Base-by-base conservation (phyloP, 345 rosid species). In the Gossypium stocksii region DNA sequence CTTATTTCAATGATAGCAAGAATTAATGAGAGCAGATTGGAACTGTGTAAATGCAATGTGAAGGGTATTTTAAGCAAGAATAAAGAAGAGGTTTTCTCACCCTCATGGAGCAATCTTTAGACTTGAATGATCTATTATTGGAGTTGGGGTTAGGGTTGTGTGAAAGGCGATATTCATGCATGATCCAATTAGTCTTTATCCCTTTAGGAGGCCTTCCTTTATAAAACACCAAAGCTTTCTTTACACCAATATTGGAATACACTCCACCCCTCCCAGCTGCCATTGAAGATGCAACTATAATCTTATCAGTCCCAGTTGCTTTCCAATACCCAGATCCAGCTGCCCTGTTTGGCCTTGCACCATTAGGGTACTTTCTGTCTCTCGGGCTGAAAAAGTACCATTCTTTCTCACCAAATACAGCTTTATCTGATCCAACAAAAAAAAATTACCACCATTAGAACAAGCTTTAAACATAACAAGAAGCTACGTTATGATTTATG, bases 351-450 rank as follows among this genome's bases (percentile, higher is more conserved):
- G 99, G 99, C 80, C 99, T 71, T 1, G 94, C 98, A 52, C 99
- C 99, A 3, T 95, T 95, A 0, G 99, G 99, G 82, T 95, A 95
- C 89, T 95, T 95, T 13, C 98, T 79, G 60, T 92, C 98, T 78
- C 98, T 82, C 0, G 98, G 98, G 76, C 93, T 94, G 88, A 94
- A 94, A 80, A 94, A 94, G 76, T 95, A 95, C 99, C 99, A 95
- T 67, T 95, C 99, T 79, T 93, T 95, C 90, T 95, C 99, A 0
- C 99, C 96, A 70, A 88, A 90, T 7, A 85, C 83, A 43, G 99
- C 93, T 65, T 74, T 88, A 44, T 63, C 99, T 95, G 85, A 71
- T 73, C n/a, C 59, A 46, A 15, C 41, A 48, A 41, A 10, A 25
- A 11, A 20, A 20, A 57, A 20, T 22, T 63, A 29, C 27, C 29